phyloP scores from a whole-genome alignment of 306 rosid genomes.

The Betula pendula region DNA sequence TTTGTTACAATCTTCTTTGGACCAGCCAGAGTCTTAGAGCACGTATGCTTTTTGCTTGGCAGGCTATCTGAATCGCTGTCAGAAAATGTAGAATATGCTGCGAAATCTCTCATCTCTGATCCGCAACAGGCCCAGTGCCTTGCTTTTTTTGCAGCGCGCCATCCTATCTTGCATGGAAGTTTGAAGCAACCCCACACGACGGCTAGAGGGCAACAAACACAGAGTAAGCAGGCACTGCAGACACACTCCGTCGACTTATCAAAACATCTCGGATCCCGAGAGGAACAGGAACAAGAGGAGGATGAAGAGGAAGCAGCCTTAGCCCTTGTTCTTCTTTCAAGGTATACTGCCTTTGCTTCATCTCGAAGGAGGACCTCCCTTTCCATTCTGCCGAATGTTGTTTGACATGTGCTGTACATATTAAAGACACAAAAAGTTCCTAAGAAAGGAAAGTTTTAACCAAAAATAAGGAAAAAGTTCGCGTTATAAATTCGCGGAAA shows the following conservation, averaged over 20 bases:
- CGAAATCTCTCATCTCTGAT: slow-evolving; percentile 32
- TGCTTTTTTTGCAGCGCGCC: slow-evolving; percentile 32
- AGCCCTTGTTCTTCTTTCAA: background rate
- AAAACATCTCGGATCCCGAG: slow-evolving; percentile 28
- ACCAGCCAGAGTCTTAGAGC: slow-evolving; percentile 12
- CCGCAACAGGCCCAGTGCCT: slow-evolving; percentile 40
- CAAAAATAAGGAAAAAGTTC: no score
- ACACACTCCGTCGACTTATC: slow-evolving; percentile 37
- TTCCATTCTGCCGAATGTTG: background rate
- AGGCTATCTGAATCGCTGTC: slow-evolving; percentile 49
- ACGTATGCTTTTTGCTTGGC: slow-evolving; percentile 15
- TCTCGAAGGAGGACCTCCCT: background rate
- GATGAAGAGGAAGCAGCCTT: background rate
- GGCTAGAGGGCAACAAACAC: slow-evolving; percentile 53
- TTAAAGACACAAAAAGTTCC: background rate
- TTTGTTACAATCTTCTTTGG: background rate
- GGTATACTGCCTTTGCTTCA: background rate
- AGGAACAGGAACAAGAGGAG: background rate
- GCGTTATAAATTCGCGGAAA: no score
- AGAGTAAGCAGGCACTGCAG: slow-evolving; percentile 54
- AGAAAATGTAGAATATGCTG: slow-evolving; percentile 64
- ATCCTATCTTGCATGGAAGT: slow-evolving; percentile 51
- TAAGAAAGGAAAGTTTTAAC: background rate
- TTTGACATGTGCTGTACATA: background rate
- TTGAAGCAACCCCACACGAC: slow-evolving; percentile 51